These are phyloP conservation scores for Nicotiana obtusifolia DNA, from an alignment of 257 asterid genomes.

Conservation along the genomic window DNA sequence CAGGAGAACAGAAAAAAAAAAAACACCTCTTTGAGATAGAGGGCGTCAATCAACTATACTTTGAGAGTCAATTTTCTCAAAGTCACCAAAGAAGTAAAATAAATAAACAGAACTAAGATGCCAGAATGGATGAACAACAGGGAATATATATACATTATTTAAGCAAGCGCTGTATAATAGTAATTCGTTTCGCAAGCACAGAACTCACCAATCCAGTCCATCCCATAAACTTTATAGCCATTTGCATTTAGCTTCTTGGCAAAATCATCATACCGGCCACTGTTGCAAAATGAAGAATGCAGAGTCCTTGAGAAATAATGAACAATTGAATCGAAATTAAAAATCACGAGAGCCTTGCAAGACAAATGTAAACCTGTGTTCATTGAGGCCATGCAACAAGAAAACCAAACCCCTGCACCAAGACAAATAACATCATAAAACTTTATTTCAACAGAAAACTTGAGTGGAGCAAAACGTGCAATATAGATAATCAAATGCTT, in stretches of 20 bases:
- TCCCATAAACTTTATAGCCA: constrained; percentile 84
- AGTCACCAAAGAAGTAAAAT: background rate
- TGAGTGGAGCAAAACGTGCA: background rate
- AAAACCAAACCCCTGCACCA: constrained; percentile 66
- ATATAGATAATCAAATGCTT: background rate
- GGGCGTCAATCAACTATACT: background rate
- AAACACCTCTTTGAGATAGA: background rate
- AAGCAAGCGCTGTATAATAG: background rate
- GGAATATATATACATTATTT: background rate
- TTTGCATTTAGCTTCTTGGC: constrained; percentile 77
- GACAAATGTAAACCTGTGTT: constrained; percentile 52
- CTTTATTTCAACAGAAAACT: background rate
- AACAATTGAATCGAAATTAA: background rate
- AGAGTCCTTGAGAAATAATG: background rate
- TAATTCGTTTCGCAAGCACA: background rate
- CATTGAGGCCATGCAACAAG: constrained; percentile 77
- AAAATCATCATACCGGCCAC: constrained; percentile 72
- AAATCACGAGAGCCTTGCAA: background rate
- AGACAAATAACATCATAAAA: background rate
- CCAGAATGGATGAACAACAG: background rate
- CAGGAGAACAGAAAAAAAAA: background rate
- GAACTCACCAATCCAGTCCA: constrained; percentile 97
- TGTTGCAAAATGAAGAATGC: constrained; percentile 20
- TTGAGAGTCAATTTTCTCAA: background rate
- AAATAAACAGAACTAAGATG: background rate